phyloP scores from a whole-genome alignment of 305 asterid species.

The Nicotiana rustica region DNA sequence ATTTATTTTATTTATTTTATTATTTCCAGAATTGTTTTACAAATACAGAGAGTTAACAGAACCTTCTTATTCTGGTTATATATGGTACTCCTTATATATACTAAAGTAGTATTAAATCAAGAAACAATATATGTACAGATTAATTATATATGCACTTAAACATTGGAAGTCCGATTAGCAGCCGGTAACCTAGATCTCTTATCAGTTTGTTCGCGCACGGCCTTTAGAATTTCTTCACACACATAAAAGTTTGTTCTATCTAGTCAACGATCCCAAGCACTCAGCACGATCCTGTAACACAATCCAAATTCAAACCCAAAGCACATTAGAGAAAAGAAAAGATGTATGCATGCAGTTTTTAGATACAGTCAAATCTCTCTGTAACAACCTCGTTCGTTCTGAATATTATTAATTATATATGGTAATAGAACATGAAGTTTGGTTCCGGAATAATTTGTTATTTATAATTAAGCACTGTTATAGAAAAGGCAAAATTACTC shows the following conservation, averaged over 20 bases:
- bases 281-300: conserved; percentile 58
- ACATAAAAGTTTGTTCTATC: too few species aligned
- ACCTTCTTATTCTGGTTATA: neutral
- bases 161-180: conserved; percentile 4
- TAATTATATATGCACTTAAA: neutral
- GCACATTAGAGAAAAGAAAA: neutral
- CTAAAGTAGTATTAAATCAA: neutral
- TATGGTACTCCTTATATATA: neutral
- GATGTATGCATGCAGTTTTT: neutral
- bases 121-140: neutral
- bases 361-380: too few species aligned
- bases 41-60: too few species aligned
- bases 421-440: too few species aligned
- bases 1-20: too few species aligned
- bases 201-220: neutral
- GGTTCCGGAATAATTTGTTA: too few species aligned
- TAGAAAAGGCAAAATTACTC: too few species aligned
- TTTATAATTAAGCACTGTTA: too few species aligned
- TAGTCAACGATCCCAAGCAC: conserved; percentile 66
- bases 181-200: too few species aligned
- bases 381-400: too few species aligned
- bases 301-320: neutral
- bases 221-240: conserved; percentile 28
- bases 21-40: too few species aligned
- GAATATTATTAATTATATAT: too few species aligned